Evolutionary conservation across 805 yeast genomes (phyloP).

Genomic region (Cyberlindnera xishuangbannaensis): DNA sequence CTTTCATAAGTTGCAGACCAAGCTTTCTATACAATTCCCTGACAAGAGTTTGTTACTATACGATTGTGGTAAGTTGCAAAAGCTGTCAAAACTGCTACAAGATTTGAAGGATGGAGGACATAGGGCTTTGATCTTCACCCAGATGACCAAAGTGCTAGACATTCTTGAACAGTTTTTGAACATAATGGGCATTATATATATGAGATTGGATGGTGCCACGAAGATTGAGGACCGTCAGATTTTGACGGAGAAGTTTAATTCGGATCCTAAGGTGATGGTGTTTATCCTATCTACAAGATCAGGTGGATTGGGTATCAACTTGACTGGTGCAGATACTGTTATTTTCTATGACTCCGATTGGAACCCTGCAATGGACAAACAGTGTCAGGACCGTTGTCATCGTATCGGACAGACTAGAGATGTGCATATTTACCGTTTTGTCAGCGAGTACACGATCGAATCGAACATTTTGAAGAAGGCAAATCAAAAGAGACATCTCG

Average conservation of each 20-base stretch:
- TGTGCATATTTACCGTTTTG: slow-evolving; percentile 94
- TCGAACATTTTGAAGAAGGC: slow-evolving; percentile 91
- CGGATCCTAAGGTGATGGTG: slow-evolving; percentile 79
- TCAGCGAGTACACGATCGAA: slow-evolving; percentile 93
- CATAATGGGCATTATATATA: slow-evolving; percentile 87
- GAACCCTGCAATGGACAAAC: slow-evolving; percentile 99
- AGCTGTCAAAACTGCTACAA: slow-evolving; percentile 66
- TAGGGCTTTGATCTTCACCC: slow-evolving; percentile 92
- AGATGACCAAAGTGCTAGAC: slow-evolving; percentile 95
- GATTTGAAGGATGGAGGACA: slow-evolving; percentile 84
- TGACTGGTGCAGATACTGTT: slow-evolving; percentile 98
- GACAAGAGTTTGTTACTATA: slow-evolving; percentile 87
- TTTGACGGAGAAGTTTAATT: slow-evolving; percentile 86
- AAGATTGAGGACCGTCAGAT: slow-evolving; percentile 95
- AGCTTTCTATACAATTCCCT: slow-evolving; percentile 90
- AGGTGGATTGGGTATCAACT: slow-evolving; percentile 95
- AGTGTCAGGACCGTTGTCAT: slow-evolving; percentile 98
- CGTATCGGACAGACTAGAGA: slow-evolving; percentile 98
- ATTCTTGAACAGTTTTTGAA: slow-evolving; percentile 88
- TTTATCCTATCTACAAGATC: slow-evolving; percentile 93
- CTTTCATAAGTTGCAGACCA: slow-evolving; percentile 79
- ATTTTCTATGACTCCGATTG: slow-evolving; percentile 97
- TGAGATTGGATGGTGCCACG: slow-evolving; percentile 97
- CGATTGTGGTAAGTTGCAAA: slow-evolving; percentile 96
- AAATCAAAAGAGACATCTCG: slow-evolving; percentile 88